Conservation (phyloP, 805 yeast genomes). For the Kuraishia floccosa region DNA sequence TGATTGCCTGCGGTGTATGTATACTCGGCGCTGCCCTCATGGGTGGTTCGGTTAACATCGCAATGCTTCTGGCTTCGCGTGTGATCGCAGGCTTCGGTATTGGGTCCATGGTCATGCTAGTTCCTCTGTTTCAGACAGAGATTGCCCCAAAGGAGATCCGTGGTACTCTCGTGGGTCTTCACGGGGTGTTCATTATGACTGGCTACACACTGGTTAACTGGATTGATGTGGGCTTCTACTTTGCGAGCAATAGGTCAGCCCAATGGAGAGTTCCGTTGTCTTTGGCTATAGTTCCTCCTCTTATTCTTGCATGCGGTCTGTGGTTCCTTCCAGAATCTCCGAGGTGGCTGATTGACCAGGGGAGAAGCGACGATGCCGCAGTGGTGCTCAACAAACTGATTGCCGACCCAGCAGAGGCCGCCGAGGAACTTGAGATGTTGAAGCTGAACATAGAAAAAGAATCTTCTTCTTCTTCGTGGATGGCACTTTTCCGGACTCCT, state of each 20-base stretch:
- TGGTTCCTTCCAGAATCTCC: slow-evolving; percentile 36
- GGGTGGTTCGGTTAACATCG: too few relatives aligned
- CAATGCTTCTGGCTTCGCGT: too few relatives aligned
- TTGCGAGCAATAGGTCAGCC: slow-evolving; percentile 19
- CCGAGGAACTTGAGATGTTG: slow-evolving; percentile 40
- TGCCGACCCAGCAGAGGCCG: slow-evolving; percentile 35
- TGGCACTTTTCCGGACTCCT: slow-evolving; percentile 43
- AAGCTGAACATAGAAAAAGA: too few relatives aligned
- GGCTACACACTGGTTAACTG: slow-evolving; percentile 33
- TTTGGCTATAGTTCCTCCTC: slow-evolving; percentile 37
- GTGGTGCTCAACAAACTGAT: slow-evolving; percentile 20
- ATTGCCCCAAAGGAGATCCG: slow-evolving; percentile 24
- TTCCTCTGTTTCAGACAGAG: slow-evolving; percentile 36
- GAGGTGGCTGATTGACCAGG: slow-evolving; percentile 39
- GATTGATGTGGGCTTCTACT: slow-evolving; percentile 29
- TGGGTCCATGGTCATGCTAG: slow-evolving; percentile 31
- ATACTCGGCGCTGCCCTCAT: too few relatives aligned
- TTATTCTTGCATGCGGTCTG: slow-evolving; percentile 25
- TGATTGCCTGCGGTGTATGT: too few relatives aligned
- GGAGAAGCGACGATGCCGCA: slow-evolving; percentile 26
- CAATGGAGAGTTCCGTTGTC: slow-evolving; percentile 38
- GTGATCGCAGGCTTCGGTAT: slow-evolving; percentile 33
- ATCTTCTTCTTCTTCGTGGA: slow-evolving; percentile 36
- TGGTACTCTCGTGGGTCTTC: slow-evolving; percentile 25
- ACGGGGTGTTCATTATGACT: slow-evolving; percentile 24